Conservation (phyloP, 371 early-diverging fungal genomes). For the Apophysomyces ossiformis region DNA sequence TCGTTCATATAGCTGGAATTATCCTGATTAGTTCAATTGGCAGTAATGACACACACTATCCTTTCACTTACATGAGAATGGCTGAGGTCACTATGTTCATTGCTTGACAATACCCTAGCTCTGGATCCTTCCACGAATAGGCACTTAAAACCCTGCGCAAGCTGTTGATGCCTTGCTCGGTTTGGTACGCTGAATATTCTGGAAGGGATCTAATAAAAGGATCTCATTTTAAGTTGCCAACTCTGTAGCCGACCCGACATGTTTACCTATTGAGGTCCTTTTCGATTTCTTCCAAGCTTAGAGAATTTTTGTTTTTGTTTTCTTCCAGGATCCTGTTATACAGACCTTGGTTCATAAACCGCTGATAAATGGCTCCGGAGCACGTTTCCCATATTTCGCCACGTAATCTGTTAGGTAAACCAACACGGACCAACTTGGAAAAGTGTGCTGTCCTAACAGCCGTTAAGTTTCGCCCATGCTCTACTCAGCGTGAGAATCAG, state of each 20-base stretch:
- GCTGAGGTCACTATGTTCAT: slow-evolving; percentile 98
- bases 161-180: slow-evolving; percentile 87
- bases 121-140: slow-evolving; percentile 86
- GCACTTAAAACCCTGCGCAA: slow-evolving; percentile 90
- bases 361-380: slow-evolving; percentile 87
- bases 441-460: slow-evolving; percentile 82
- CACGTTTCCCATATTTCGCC: slow-evolving; percentile 97
- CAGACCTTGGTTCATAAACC: slow-evolving; percentile 85
- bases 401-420: slow-evolving; percentile 88
- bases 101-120: slow-evolving; percentile 98
- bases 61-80: slow-evolving; percentile 71
- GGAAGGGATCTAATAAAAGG: slow-evolving; percentile 72
- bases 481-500: slow-evolving; percentile 30
- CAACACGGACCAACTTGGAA: slow-evolving; percentile 88
- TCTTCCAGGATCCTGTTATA: slow-evolving; percentile 82
- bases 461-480: slow-evolving; percentile 92
- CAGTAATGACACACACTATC: neutral
- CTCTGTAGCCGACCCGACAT: too few species aligned
- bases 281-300: slow-evolving; percentile 95
- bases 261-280: slow-evolving; percentile 91
- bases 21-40: neutral
- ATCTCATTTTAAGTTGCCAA: too few species aligned
- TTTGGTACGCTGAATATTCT: slow-evolving; percentile 94
- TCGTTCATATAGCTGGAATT: slow-evolving; percentile 80
- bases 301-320: slow-evolving; percentile 66